Evolutionary conservation across 1,284 basidiomycete genomes (phyloP), one percentile per base, ranked within the genome.

Genomic region (Ustilago curta): DNA sequence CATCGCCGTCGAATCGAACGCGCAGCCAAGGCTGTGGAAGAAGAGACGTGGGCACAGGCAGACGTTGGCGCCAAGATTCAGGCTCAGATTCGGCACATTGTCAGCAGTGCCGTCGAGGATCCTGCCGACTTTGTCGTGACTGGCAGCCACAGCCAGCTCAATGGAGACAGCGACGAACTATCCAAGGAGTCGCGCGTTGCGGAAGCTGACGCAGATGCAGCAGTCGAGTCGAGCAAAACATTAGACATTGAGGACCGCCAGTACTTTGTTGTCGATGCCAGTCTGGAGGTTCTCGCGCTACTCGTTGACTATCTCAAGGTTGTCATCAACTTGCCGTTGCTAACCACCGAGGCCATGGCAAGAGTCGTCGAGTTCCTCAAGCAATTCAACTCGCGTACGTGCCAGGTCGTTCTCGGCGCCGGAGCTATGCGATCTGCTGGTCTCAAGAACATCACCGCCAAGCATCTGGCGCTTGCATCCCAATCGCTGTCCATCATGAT

Each of bases 371-470:
- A 99, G 85, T 96, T 97, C 82, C 87, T 99, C 71, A 98, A 77
- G 67, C 59, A 77, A 88, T 99, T 97, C 88, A 99, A 99, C 85
- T 99, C 97, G 44, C 88, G 96, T 70, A 97, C 94, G 1, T 99
- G 97, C 86, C 96, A 99, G 84, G 95, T 99, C 44, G 96, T 99
- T 1, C 88, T 99, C 2, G 96, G 96, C 7, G 96, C 97, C 0
- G 96, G 96, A 8, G 96, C 97, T 9, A 97, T 99, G 94, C 89
- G 95, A 43, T 96, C 94, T 14, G 96, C 96, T 2, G 96, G 96
- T 8, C 87, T 99, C 77, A 98, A 95, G 86, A 97, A 98, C 85
- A 99, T 99, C 83, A 98, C 96, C 0, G 96, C 97, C 32, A 97
- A 95, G 85, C 96, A 99, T 87, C 89, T 79, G 45, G 94, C 96